Evolutionary conservation across 1,139 yeast species (phyloP), one percentile per base, ranked within the genome.

Genomic region (Lodderomyces pseudojiufengensis): DNA sequence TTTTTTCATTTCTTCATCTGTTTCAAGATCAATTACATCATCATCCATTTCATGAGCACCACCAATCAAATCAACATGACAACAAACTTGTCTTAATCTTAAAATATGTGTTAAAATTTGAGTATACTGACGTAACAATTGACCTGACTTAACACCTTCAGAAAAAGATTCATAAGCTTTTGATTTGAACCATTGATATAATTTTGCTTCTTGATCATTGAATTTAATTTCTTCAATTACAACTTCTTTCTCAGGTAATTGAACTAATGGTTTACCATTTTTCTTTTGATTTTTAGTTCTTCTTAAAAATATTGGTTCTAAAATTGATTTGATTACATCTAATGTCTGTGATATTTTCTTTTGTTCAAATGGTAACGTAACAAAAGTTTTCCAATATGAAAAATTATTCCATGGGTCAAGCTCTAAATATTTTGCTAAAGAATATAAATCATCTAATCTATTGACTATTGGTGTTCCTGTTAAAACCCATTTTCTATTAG

Each of bases 381-480:
- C 78, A 55, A 90, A 88, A 6, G 90, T 79, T 49, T 82, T 84
- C 98, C 98, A 92, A 46, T 84, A 82, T 0, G 87, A 73, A 42
- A 84, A 81, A 49, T 84, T 84, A 35, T 81, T 72, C 97, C 97
- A 92, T 0, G 97, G 97, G 48, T 85, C 90, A 9, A 90, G 62
- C 31, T 78, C 73, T 31, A 92, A 62, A 50, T 83, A 92, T 49
- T 80, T 80, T 12, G 88, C 76, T 35, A 88, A 61, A 3, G 95
- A 81, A 52, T 75, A 92, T 34, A 92, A 61, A 57, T 92, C 98
- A 54, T 92, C 96, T 7, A 92, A 66, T 43, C 90, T 65, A 57
- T 92, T 92, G 33, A 90, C 84, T 32, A 92, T 86, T 0, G 98
- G 97, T 0, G 98, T 92, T 10, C 98, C 98, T 0, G 97, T 88